Conservation (phyloP, 345 rosid species). For the Euclidium syriacum region DNA sequence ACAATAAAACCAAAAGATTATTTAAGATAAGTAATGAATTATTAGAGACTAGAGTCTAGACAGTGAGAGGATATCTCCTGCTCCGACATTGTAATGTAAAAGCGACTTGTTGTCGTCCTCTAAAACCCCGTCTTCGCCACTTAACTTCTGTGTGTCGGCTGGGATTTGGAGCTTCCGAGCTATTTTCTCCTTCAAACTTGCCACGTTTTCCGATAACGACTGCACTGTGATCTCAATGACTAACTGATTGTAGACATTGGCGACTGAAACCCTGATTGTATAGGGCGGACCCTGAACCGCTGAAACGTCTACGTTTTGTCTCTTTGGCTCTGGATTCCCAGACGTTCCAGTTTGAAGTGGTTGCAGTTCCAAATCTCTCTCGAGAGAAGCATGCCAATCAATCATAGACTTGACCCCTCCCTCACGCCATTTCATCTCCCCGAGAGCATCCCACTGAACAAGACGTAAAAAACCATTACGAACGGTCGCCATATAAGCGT, state of each 20-base stretch:
- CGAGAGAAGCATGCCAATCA: background rate
- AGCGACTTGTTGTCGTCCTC: constrained; percentile 66
- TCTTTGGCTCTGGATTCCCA: background rate
- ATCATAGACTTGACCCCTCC: background rate
- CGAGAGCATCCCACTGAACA: background rate
- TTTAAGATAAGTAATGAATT: too few species aligned
- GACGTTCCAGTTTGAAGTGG: background rate
- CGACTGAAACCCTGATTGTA: constrained; percentile 47
- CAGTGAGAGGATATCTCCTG: constrained; percentile 46
- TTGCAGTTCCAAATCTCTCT: background rate
- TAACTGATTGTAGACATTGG: constrained; percentile 52
- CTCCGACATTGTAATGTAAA: constrained; percentile 55
- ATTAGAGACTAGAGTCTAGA: too few species aligned
- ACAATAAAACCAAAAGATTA: too few species aligned
- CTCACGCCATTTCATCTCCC: background rate
- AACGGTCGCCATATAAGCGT: background rate
- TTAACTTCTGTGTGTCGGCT: constrained; percentile 63
- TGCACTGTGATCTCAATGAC: constrained; percentile 52
- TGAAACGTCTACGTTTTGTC: too few species aligned
- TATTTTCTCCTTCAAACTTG: constrained; percentile 71
- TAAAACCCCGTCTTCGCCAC: constrained; percentile 63
- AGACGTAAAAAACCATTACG: background rate
- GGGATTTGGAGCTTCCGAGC: constrained; percentile 63
- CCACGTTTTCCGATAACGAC: constrained; percentile 55
- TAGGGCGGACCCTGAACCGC: constrained; percentile 58